Conservation (phyloP, 2,329 filamentous ascomycete species). For the Ophiocordyceps sinensis region DNA sequence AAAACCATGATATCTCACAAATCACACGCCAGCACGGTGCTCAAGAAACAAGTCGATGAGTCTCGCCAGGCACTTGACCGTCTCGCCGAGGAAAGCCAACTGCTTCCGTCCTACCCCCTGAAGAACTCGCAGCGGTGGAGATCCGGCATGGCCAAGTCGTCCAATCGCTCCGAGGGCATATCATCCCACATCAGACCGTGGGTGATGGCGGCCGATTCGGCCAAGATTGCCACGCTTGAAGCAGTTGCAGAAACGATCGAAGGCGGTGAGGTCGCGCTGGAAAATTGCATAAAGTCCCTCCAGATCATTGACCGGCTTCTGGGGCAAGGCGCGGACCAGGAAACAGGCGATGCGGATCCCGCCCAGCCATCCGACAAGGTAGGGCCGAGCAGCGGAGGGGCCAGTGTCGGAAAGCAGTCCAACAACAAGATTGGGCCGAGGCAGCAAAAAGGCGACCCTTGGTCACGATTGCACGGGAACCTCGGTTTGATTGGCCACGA, state of each 20-base stretch:
- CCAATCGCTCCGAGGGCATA: conserved; percentile 21
- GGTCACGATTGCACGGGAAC: conserved; percentile 37
- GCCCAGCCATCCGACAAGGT: conserved; percentile 12
- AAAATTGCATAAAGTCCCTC: conserved; percentile 34
- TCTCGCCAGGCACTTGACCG: conserved; percentile 34
- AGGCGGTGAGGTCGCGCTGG: conserved; percentile 39
- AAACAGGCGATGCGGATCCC: conserved; percentile 8
- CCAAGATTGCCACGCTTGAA: conserved; percentile 44
- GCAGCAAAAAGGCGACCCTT: conserved; percentile 23
- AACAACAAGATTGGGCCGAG: conserved; percentile 8
- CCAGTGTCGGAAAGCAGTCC: not conserved
- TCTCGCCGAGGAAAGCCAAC: conserved; percentile 46
- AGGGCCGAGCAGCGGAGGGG: not conserved
- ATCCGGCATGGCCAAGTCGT: conserved; percentile 23
- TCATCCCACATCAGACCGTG: conserved; percentile 36
- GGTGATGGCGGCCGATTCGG: conserved; percentile 44
- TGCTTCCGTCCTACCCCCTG: conserved; percentile 38
- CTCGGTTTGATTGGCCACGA: conserved; percentile 34
- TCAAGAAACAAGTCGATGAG: conserved; percentile 37
- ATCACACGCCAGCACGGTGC: conserved; percentile 34
- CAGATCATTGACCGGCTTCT: conserved; percentile 35
- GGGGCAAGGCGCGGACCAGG: conserved; percentile 15
- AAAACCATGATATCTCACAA: conserved; percentile 44
- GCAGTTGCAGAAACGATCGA: conserved; percentile 45
- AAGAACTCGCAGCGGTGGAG: conserved; percentile 18